Percentiles rank a stretch among this genome's conserved stretches.
Conservation (phyloP, 371 early-diverging fungal species). For the Syncephalastrum racemosum region DNA sequence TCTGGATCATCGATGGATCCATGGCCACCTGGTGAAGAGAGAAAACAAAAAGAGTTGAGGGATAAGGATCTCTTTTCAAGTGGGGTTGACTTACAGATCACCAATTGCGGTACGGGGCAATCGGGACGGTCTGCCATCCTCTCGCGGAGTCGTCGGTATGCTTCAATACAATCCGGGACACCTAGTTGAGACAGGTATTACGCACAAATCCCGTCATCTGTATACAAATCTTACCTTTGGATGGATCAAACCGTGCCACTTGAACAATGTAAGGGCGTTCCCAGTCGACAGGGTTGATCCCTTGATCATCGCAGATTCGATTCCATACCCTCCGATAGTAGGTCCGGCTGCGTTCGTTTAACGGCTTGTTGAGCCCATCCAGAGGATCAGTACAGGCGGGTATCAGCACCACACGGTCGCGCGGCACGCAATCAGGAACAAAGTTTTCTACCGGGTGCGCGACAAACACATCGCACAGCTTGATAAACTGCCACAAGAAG, state of each 20-base stretch:
- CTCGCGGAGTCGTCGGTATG: constrained; percentile 65
- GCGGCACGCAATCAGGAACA: constrained; percentile 70
- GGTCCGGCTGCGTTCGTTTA: constrained; percentile 43
- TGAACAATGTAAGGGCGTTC: constrained; percentile 80
- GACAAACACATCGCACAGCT: constrained; percentile 74
- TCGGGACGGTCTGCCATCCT: constrained; percentile 45
- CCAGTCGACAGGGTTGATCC: constrained; percentile 59
- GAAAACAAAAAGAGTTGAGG: background rate
- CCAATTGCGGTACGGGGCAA: constrained; percentile 59
- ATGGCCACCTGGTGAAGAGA: constrained; percentile 71
- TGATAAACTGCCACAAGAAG: constrained; percentile 75
- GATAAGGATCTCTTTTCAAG: no score
- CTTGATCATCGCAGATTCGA: constrained; percentile 72
- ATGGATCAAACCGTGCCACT: constrained; percentile 90
- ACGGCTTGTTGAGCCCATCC: constrained; percentile 75
- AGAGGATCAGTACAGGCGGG: constrained; percentile 79
- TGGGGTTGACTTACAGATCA: constrained; percentile 53
- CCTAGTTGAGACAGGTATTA: no score
- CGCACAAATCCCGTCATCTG: no score
- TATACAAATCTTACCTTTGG: constrained; percentile 64
- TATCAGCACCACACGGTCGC: constrained; percentile 62
- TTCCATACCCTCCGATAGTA: constrained; percentile 82
- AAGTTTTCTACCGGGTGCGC: constrained; percentile 78
- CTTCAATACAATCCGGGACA: constrained; percentile 75
- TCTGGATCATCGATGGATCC: constrained; percentile 91